Percentiles rank a stretch among this genome's conserved stretches.
phyloP scores from a whole-genome alignment of 2,329 filamentous ascomycete species.

The Scedosporium dehoogii region DNA sequence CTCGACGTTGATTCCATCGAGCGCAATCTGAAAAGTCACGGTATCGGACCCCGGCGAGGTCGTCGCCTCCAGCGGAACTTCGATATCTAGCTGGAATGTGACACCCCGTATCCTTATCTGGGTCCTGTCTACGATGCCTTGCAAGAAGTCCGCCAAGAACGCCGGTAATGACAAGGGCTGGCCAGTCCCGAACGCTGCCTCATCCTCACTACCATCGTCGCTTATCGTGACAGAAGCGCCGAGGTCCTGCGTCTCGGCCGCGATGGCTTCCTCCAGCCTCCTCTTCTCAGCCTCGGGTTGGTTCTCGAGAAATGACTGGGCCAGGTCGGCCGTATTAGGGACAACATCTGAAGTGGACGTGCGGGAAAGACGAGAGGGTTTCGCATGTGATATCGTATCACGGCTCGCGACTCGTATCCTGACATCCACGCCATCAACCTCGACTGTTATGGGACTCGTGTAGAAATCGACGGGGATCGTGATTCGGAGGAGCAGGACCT shows the following conservation, averaged over 20 bases:
- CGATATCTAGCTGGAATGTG: conserved; percentile 54
- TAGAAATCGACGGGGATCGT: conserved; percentile 85
- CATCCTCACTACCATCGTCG: conserved; percentile 54
- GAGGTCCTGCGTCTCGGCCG: conserved; percentile 51
- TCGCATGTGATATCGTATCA: conserved; percentile 7
- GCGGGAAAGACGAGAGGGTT: conserved; percentile 9
- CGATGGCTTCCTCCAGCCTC: conserved; percentile 59
- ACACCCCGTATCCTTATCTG: conserved; percentile 58
- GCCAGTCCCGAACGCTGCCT: conserved; percentile 55
- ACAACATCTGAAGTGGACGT: conserved; percentile 29
- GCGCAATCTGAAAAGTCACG: conserved; percentile 53
- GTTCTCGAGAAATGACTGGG: conserved; percentile 67
- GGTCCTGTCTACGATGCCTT: conserved; percentile 63
- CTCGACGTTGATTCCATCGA: conserved; percentile 57
- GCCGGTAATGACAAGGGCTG: conserved; percentile 57
- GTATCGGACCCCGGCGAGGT: conserved; percentile 35
- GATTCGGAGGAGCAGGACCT: conserved; percentile 64
- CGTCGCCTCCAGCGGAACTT: conserved; percentile 39
- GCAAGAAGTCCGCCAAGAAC: conserved; percentile 62
- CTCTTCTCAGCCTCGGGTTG: conserved; percentile 56
- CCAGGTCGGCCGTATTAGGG: conserved; percentile 62
- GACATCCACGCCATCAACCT: conserved; percentile 73
- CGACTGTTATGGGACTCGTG: conserved; percentile 70
- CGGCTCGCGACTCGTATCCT: conserved; percentile 41
- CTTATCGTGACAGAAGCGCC: conserved; percentile 50